Conservation (phyloP, 2,329 filamentous ascomycete genomes). For the Fusarium sp. region DNA sequence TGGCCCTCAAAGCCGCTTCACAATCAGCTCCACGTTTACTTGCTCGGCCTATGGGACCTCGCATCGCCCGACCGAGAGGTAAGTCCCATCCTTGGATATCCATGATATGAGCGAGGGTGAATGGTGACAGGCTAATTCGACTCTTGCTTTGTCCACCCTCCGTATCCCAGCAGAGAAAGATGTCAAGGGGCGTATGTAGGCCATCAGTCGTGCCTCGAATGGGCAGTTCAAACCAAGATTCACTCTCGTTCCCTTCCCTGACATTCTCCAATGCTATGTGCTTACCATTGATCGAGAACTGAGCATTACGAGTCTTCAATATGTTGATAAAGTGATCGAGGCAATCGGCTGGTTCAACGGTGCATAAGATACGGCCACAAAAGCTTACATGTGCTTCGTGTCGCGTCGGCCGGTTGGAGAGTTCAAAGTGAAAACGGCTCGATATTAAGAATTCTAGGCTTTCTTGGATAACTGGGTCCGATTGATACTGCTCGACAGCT, state of each 20-base stretch:
- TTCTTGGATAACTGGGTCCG: neutral
- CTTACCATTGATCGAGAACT: neutral
- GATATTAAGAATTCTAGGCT: neutral
- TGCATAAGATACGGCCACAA: neutral
- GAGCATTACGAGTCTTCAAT: neutral
- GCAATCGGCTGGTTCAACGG: neutral
- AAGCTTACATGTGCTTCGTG: neutral
- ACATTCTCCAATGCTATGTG: neutral
- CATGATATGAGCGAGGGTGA: neutral
- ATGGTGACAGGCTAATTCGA: neutral
- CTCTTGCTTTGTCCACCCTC: neutral
- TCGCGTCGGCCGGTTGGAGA: neutral
- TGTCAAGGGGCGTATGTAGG: neutral
- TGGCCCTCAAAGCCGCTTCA: neutral
- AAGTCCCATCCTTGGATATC: neutral
- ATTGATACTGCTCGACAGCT: neutral
- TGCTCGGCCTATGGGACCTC: neutral
- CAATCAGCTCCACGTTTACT: neutral
- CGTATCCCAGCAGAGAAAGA: neutral
- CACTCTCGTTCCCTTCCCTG: neutral
- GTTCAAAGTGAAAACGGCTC: neutral
- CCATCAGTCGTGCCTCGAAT: neutral
- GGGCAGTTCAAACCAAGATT: neutral
- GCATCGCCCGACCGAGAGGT: neutral
- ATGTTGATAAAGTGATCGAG: neutral